Conservation (phyloP, 169 alveolate genomes). For the Toxoplasma gondii region DNA sequence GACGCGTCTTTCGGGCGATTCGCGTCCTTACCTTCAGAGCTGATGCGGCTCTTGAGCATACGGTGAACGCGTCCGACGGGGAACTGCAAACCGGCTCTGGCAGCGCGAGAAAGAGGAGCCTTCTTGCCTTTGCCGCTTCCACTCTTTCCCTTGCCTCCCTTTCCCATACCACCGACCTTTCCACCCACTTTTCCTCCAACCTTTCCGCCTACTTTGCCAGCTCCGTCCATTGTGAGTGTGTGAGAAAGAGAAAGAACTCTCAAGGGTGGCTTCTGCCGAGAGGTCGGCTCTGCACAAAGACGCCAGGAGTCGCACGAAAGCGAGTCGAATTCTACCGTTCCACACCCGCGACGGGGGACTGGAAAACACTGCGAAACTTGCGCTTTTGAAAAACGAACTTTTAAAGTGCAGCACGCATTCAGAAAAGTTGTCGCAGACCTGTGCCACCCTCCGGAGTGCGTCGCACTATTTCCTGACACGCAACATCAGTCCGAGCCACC, state of each 20-base stretch:
- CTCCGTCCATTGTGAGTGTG: conserved; percentile 67
- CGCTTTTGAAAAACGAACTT: no score
- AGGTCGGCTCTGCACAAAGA: background rate
- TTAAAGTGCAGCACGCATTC: no score
- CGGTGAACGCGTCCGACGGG: conserved; percentile 99
- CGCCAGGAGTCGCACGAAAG: background rate
- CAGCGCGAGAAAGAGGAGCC: conserved; percentile 98
- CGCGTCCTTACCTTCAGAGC: conserved; percentile 92
- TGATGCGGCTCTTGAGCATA: conserved; percentile 95
- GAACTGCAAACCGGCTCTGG: conserved; percentile 99
- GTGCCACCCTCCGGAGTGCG: no score
- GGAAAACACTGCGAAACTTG: no score
- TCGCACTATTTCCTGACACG: no score
- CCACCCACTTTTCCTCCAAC: conserved; percentile 77
- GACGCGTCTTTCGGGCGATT: background rate
- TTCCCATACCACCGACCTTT: conserved; percentile 72
- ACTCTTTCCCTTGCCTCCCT: conserved; percentile 72
- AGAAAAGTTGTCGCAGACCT: no score
- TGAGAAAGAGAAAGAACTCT: background rate
- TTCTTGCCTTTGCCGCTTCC: conserved; percentile 84
- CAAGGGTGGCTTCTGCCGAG: background rate
- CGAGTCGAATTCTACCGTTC: background rate
- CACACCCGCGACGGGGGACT: no score
- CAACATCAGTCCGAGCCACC: no score
- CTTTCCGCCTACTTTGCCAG: conserved; percentile 74